These are phyloP conservation scores for Penicillium sp. DNA, from an alignment of 2,329 filamentous ascomycete genomes.

Conservation along the genomic window DNA sequence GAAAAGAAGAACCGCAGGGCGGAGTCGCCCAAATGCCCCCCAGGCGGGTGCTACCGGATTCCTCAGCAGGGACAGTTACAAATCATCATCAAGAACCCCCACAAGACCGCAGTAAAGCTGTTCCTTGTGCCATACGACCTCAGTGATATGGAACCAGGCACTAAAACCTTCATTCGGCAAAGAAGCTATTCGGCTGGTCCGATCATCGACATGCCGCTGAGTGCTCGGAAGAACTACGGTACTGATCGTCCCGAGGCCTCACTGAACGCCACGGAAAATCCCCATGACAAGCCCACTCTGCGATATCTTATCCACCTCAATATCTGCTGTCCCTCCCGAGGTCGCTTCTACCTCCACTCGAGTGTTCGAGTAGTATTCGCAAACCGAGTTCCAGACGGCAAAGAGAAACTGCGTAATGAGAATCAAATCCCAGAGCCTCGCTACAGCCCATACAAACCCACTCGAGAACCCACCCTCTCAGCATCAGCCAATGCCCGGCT, in stretches of 20 bases:
- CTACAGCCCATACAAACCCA: slow-evolving; percentile 79
- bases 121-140: slow-evolving; percentile 94
- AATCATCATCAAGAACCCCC: slow-evolving; percentile 96
- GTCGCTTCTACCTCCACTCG: slow-evolving; percentile 87
- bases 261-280: slow-evolving; percentile 43
- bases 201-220: slow-evolving; percentile 69
- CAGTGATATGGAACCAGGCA: slow-evolving; percentile 85
- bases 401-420: slow-evolving; percentile 88
- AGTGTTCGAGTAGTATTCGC: slow-evolving; percentile 93
- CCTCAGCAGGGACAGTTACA: slow-evolving; percentile 92
- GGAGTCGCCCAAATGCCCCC: slow-evolving; percentile 65
- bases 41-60: slow-evolving; percentile 89
- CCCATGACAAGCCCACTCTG: slow-evolving; percentile 64
- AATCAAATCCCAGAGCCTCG: slow-evolving; percentile 84
- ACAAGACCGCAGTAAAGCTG: slow-evolving; percentile 95
- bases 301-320: slow-evolving; percentile 91
- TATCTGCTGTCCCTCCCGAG: slow-evolving; percentile 82
- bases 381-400: slow-evolving; percentile 91
- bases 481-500: slow-evolving; percentile 50
- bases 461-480: slow-evolving; percentile 41
- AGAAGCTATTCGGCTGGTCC: slow-evolving; percentile 87
- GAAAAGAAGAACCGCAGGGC: slow-evolving; percentile 63
- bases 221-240: slow-evolving; percentile 41
- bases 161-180: slow-evolving; percentile 94
- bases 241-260: slow-evolving; percentile 57